Conservation (phyloP, 805 yeast species). For the Jamesozyma rosinii region DNA sequence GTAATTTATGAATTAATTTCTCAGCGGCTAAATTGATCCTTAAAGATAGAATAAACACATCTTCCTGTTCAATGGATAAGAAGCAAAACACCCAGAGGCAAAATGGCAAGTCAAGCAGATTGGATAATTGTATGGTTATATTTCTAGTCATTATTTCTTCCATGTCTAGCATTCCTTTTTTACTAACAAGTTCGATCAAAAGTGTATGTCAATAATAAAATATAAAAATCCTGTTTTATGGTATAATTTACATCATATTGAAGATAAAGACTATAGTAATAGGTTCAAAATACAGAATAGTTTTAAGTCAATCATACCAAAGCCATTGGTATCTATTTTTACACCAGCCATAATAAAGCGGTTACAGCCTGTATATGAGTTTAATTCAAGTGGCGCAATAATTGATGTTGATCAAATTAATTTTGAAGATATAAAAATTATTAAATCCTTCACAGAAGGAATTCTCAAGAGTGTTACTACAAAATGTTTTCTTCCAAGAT, state of each 20-base stretch:
- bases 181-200: background rate
- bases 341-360: background rate
- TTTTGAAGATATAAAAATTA: constrained; percentile 4
- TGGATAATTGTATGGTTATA: constrained; percentile 8
- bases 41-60: too few species aligned
- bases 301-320: background rate
- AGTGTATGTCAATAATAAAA: constrained; percentile 22
- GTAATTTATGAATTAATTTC: too few species aligned
- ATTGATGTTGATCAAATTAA: background rate
- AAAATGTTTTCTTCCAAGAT: constrained; percentile 10
- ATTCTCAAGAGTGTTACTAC: constrained; percentile 8
- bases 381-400: background rate
- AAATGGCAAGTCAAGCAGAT: background rate
- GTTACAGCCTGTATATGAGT: background rate
- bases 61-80: too few species aligned
- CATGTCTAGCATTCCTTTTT: background rate
- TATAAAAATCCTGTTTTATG: constrained; percentile 15
- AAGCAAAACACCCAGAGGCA: background rate
- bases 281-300: background rate
- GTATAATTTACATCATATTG: constrained; percentile 1
- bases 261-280: background rate
- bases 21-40: too few species aligned
- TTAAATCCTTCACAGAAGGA: constrained; percentile 12
- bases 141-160: background rate
- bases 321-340: background rate